These are phyloP conservation scores for Boletales sp. DNA, from an alignment of 768 basidiomycete species.

Conservation along the genomic window DNA sequence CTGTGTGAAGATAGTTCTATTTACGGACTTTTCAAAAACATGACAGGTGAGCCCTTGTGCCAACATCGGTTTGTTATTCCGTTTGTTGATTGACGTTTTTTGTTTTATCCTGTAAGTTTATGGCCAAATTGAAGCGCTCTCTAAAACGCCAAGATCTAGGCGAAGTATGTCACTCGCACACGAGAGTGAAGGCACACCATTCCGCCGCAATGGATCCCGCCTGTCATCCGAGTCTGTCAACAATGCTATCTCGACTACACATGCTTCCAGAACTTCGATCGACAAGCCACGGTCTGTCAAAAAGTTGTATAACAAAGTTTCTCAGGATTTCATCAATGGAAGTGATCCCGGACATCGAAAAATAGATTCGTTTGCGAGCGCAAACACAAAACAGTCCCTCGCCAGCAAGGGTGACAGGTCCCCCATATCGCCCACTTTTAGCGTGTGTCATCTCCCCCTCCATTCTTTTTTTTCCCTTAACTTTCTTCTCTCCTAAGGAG, in stretches of 20 bases:
- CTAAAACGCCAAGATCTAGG: constrained; percentile 52
- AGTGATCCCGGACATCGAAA: constrained; percentile 54
- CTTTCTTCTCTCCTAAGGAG: constrained; percentile 38
- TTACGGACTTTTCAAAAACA: constrained; percentile 78
- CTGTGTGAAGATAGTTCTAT: constrained; percentile 88
- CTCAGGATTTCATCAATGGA: constrained; percentile 36
- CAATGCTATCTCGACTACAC: constrained; percentile 17
- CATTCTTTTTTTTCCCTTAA: constrained; percentile 2
- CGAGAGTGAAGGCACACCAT: constrained; percentile 46
- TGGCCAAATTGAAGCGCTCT: constrained; percentile 70
- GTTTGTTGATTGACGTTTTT: constrained; percentile 19
- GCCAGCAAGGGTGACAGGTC: constrained; percentile 32
- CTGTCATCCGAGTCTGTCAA: constrained; percentile 40
- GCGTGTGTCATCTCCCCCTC: constrained; percentile 21
- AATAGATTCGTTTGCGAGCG: constrained; percentile 52
- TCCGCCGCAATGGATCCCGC: constrained; percentile 30
- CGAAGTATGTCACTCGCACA: constrained; percentile 70
- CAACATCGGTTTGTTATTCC: constrained; percentile 7
- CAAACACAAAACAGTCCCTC: constrained; percentile 40
- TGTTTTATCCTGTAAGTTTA: constrained; percentile 49
- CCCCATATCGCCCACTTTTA: constrained; percentile 33
- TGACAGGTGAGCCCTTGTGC: constrained; percentile 61
- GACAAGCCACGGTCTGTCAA: constrained; percentile 64
- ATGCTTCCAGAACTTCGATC: constrained; percentile 50
- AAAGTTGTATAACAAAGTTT: constrained; percentile 46